A percentile compares a stretch with the other conserved stretches of the same genome.
phyloP scores from a whole-genome alignment of 495 filamentous ascomycete species.

The Penicillium paxilli region DNA sequence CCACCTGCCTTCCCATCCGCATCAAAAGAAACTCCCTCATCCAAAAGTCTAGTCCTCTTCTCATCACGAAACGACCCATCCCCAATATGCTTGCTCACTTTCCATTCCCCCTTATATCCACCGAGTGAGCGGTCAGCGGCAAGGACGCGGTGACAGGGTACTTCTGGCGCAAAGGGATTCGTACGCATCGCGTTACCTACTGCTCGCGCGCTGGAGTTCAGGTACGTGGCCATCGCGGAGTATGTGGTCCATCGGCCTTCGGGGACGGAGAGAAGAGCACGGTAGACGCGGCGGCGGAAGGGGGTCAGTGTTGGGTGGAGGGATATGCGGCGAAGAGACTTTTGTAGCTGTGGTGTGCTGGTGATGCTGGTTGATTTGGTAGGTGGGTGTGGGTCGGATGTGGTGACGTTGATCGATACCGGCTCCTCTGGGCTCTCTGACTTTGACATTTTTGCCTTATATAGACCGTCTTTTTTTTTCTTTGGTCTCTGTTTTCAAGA shows the following conservation, averaged over 20 bases:
- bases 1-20: slow-evolving; percentile 26
- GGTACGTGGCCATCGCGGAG: slow-evolving; percentile 62
- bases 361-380: not conserved
- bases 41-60: slow-evolving; percentile 28
- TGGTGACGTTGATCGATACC: not conserved
- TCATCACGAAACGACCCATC: slow-evolving; percentile 27
- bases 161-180: slow-evolving; percentile 68
- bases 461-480: no score
- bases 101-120: slow-evolving; percentile 37
- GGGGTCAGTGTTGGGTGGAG: slow-evolving; percentile 48
- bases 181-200: slow-evolving; percentile 75
- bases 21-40: slow-evolving; percentile 35
- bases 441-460: not conserved
- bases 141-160: slow-evolving; percentile 51
- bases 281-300: slow-evolving; percentile 61
- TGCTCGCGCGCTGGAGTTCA: slow-evolving; percentile 71
- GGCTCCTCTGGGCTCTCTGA: not conserved
- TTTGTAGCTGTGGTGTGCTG: slow-evolving; percentile 8
- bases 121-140: slow-evolving; percentile 29
- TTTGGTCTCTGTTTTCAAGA: no score
- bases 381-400: not conserved
- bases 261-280: slow-evolving; percentile 70
- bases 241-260: slow-evolving; percentile 72
- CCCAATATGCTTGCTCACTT: slow-evolving; percentile 16
- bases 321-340: slow-evolving; percentile 31